A percentile compares a stretch with the other conserved stretches of the same genome.
phyloP scores from a whole-genome alignment of 2,329 filamentous ascomycete species.

The Didymella lethalis region DNA sequence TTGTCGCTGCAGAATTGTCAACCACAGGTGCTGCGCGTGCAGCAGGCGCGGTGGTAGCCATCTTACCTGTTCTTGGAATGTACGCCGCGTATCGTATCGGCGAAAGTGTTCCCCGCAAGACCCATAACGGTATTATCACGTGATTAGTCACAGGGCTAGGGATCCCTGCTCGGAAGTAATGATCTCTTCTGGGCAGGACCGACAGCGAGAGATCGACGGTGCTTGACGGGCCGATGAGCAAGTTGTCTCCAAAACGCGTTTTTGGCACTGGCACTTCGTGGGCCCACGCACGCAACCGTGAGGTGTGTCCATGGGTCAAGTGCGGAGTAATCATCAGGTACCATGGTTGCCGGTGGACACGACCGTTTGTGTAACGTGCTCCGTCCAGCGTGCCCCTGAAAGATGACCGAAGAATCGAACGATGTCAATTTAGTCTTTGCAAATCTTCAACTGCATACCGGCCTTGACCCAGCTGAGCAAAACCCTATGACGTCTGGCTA shows the following conservation, averaged over 20 bases:
- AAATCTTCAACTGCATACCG: conserved; percentile 11
- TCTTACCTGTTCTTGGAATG: conserved; percentile 24
- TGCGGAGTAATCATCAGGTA: conserved; percentile 13
- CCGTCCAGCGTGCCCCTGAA: conserved; percentile 11
- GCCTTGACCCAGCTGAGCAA: conserved; percentile 12
- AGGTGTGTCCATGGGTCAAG: conserved; percentile 11
- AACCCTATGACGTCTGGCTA: conserved; percentile 8
- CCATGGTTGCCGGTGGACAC: conserved; percentile 5
- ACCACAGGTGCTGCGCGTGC: conserved; percentile 15
- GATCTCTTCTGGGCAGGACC: conserved; percentile 25
- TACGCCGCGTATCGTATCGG: conserved; percentile 24
- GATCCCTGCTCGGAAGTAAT: conserved; percentile 20
- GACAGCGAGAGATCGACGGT: conserved; percentile 22
- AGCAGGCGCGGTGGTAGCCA: conserved; percentile 22
- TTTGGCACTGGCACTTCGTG: conserved; percentile 15
- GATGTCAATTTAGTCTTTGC: conserved; percentile 1
- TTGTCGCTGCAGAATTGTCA: conserved; percentile 14
- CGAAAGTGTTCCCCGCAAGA: conserved; percentile 13
- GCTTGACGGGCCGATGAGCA: conserved; percentile 29
- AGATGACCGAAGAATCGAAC: conserved; percentile 12
- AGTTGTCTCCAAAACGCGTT: conserved; percentile 15
- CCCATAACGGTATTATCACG: conserved; percentile 7
- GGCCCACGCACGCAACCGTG: conserved; percentile 13
- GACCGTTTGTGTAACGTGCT: conserved; percentile 8
- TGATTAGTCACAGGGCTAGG: conserved; percentile 1